Percentiles rank a stretch among this genome's conserved stretches.
These are phyloP conservation scores for Ogataea hybrid DNA, from an alignment of 1,139 yeast genomes.

Conservation along the genomic window DNA sequence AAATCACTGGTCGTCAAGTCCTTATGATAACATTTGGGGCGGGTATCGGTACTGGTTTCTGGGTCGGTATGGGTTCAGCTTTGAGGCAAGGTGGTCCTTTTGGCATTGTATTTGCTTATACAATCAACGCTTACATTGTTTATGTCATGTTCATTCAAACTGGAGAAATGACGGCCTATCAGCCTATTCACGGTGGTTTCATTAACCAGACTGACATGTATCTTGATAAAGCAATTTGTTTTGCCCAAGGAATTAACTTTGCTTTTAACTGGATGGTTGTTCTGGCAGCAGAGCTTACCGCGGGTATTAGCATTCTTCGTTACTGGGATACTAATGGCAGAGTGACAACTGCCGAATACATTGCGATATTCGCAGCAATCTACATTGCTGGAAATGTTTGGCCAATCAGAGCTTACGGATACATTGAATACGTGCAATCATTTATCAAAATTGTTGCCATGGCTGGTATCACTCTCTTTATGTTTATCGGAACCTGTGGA, in stretches of 20 bases:
- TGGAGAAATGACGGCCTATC: constrained; percentile 74
- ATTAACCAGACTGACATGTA: constrained; percentile 54
- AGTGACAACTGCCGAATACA: constrained; percentile 71
- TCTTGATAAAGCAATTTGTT: constrained; percentile 66
- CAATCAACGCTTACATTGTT: constrained; percentile 59
- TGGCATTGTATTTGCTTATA: constrained; percentile 55
- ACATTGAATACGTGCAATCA: constrained; percentile 64
- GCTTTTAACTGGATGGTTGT: constrained; percentile 84
- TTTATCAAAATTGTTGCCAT: constrained; percentile 67
- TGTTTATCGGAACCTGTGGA: constrained; percentile 64
- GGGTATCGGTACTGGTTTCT: constrained; percentile 67
- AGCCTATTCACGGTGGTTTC: constrained; percentile 67
- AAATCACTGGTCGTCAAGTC: constrained; percentile 43
- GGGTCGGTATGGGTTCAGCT: constrained; percentile 54
- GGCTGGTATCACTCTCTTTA: constrained; percentile 66
- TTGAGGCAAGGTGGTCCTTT: constrained; percentile 59
- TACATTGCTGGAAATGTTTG: constrained; percentile 48
- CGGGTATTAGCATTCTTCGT: constrained; percentile 68
- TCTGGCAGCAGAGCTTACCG: constrained; percentile 75
- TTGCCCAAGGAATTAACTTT: constrained; percentile 75
- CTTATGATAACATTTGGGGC: constrained; percentile 69
- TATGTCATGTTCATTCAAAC: constrained; percentile 61
- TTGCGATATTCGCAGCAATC: constrained; percentile 59
- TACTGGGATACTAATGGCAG: constrained; percentile 60
- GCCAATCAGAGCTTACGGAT: constrained; percentile 62